Evolutionary conservation across 305 asterid genomes (phyloP).

Genomic region (Fraxinus dipetala): DNA sequence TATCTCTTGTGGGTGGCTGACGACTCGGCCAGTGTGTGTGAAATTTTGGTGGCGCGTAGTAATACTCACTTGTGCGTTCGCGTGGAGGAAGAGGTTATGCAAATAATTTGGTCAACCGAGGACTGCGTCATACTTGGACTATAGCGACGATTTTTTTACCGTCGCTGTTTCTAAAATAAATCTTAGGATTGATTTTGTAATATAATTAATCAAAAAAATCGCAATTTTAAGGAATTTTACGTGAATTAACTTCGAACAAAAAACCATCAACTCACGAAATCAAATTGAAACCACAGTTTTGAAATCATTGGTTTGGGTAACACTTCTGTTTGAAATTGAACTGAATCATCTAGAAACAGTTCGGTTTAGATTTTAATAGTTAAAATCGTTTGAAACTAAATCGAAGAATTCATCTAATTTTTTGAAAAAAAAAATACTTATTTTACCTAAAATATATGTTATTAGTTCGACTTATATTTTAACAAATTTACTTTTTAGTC

Average conservation of each 20-base stretch:
- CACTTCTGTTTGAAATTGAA: no score
- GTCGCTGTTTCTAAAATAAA: not conserved
- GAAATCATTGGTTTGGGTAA: not conserved
- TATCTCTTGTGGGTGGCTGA: conserved; percentile 27
- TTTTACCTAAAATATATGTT: not conserved
- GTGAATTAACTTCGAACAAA: no score
- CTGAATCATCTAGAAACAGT: not conserved
- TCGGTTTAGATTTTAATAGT: no score
- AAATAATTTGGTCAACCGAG: not conserved
- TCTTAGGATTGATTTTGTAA: no score
- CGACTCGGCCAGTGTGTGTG: conserved; percentile 11
- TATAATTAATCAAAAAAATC: not conserved
- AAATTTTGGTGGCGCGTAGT: not conserved
- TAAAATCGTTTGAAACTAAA: not conserved
- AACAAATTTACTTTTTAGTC: no score
- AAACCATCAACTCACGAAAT: not conserved
- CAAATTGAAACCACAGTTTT: not conserved
- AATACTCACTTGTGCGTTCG: not conserved
- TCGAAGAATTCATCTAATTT: not conserved
- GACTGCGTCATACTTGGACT: conserved; percentile 19
- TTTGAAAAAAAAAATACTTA: not conserved
- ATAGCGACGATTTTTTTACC: not conserved
- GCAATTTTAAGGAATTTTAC: not conserved
- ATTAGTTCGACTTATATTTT: no score
- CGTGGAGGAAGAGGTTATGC: not conserved